Evolutionary conservation across 495 filamentous ascomycete species (phyloP), one percentile per base, ranked within the genome.

Genomic region (Xylaria telfairii): DNA sequence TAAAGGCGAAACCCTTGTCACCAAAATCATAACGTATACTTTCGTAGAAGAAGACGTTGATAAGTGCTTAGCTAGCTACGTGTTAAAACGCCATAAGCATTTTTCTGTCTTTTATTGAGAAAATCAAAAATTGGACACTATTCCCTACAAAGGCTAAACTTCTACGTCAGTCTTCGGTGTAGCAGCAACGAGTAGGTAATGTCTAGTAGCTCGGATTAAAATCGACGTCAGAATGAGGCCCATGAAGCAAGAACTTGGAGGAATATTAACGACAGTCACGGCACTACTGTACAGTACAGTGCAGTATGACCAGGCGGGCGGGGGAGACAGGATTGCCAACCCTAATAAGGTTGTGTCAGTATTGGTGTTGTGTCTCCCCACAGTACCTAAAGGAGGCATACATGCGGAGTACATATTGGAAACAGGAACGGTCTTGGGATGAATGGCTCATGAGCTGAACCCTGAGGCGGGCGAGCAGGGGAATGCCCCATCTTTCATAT

Each of bases 391-490:
- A n/a, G n/a, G n/a, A n/a, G n/a, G n/a, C n/a, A n/a, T n/a, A n/a
- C n/a, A n/a, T n/a, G n/a, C n/a, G n/a, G n/a, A n/a, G 34, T 37
- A 51, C 13, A 10, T 51, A 17, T 28, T 54, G 51, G 26, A 30
- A 28, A 28, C 49, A 54, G 24, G 24, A 54, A 17, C 26, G 51
- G 26, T 9, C 24, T 26, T n/a, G n/a, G n/a, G n/a, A n/a, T n/a
- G n/a, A n/a, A n/a, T n/a, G n/a, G n/a, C n/a, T n/a, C 51, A 30
- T 54, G 30, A 59, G 56, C 56, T 59, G 56, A 59, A 37, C 56
- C 56, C 32, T 59, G 32, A 37, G 56, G 32, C 56, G 56, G 5
- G 30, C 32, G 37, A 34, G 56, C 32, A 59, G 32, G 56, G 56
- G 44, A n/a, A 4, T 8, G 56, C 1, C 30, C 56, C 56, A 32